phyloP scores from a whole-genome alignment of 306 rosid species.

The Malus domestica region DNA sequence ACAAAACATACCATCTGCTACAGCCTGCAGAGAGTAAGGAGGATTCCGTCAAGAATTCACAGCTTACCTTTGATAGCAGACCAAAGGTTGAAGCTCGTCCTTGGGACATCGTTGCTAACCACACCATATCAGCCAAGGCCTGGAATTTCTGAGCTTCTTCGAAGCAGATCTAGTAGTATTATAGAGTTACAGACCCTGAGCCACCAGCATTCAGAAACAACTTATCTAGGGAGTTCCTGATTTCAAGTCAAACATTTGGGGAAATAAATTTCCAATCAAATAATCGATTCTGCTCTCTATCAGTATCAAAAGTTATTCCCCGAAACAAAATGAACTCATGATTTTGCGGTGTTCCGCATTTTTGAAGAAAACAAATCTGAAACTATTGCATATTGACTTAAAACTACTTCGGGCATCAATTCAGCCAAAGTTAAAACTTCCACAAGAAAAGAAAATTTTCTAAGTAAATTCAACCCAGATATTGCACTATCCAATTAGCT shows the following conservation, averaged over 20 bases:
- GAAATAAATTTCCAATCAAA: background rate
- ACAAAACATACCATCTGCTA: background rate
- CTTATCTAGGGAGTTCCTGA: background rate
- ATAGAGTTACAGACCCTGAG: background rate
- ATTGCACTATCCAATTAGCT: background rate
- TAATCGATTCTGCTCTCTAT: background rate
- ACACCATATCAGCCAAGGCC: background rate
- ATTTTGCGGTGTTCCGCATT: background rate
- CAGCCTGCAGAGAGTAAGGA: background rate
- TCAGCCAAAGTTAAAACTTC: background rate
- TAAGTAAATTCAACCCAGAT: background rate
- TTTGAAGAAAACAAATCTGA: background rate
- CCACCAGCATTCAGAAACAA: background rate
- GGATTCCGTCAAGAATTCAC: background rate
- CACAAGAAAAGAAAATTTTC: background rate
- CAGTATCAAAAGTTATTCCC: background rate
- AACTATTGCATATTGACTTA: background rate
- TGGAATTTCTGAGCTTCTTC: background rate
- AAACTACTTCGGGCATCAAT: background rate
- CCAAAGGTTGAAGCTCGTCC: background rate
- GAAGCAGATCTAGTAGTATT: too few species aligned
- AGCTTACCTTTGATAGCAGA: background rate
- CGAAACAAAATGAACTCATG: background rate
- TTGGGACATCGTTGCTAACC: background rate
- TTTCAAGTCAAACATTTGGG: background rate